Percentiles rank a stretch among this genome's conserved stretches.
Conservation (phyloP, 2,329 filamentous ascomycete species). For the Lecanicillium sp. region DNA sequence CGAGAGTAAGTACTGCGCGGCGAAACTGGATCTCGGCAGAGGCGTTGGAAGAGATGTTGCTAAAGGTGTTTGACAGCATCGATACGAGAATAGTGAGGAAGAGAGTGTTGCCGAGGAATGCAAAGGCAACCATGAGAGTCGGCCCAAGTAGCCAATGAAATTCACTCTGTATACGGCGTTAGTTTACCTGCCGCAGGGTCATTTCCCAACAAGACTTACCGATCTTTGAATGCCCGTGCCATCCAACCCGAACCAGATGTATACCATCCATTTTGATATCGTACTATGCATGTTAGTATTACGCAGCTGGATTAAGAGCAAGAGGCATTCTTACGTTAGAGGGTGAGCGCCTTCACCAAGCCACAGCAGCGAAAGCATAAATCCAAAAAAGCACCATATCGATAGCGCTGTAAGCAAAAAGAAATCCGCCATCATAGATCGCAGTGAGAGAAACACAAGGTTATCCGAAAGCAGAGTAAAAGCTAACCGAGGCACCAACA, state of each 20-base stretch:
- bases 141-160: constrained; percentile 78
- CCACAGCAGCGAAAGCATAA: constrained; percentile 73
- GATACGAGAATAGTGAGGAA: constrained; percentile 86
- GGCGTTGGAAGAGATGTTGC: constrained; percentile 66
- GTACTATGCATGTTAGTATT: constrained; percentile 31
- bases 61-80: constrained; percentile 79
- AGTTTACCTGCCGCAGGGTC: constrained; percentile 1
- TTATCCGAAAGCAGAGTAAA: constrained; percentile 81
- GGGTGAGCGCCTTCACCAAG: constrained; percentile 57
- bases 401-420: constrained; percentile 67
- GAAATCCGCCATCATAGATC: constrained; percentile 82
- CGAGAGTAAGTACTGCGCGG: constrained; percentile 70
- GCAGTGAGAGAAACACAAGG: constrained; percentile 70
- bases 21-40: constrained; percentile 80
- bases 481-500: constrained; percentile 69
- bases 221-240: constrained; percentile 55
- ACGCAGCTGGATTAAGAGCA: constrained; percentile 7
- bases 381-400: constrained; percentile 77
- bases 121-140: constrained; percentile 72
- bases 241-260: constrained; percentile 86
- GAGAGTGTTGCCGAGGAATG: constrained; percentile 77
- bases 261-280: constrained; percentile 86
- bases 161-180: constrained; percentile 38
- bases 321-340: constrained; percentile 36
- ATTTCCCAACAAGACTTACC: constrained; percentile 23